Evolutionary conservation across 75 land plant species (phyloP).

Genomic region (Sequoiadendron giganteum): DNA sequence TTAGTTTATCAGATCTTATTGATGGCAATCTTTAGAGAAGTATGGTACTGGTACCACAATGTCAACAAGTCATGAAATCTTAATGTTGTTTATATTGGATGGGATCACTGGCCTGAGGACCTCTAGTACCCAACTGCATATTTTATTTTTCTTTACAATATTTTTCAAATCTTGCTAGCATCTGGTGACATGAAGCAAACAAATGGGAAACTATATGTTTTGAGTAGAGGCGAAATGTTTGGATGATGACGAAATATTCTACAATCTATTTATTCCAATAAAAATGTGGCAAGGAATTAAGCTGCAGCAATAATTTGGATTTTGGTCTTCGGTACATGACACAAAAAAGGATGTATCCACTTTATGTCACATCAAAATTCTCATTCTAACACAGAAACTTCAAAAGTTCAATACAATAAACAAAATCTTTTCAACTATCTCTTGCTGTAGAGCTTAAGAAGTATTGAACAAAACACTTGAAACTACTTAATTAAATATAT

Average conservation of each 20-base stretch:
- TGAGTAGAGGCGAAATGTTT: background rate
- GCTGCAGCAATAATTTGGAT: background rate
- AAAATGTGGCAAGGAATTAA: background rate
- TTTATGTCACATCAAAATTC: background rate
- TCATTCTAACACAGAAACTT: background rate
- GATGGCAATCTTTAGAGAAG: too few species aligned
- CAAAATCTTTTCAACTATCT: background rate
- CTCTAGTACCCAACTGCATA: too few species aligned
- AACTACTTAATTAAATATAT: background rate
- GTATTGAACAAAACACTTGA: background rate
- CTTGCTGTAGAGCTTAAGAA: background rate
- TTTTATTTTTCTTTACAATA: too few species aligned
- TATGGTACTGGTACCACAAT: too few species aligned
- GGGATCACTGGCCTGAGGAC: too few species aligned
- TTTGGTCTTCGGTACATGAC: background rate
- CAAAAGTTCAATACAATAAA: background rate
- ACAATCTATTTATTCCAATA: background rate
- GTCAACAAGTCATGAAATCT: too few species aligned
- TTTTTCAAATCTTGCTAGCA: too few species aligned
- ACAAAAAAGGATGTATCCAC: background rate
- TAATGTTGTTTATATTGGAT: too few species aligned
- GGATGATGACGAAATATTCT: background rate
- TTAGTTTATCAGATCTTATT: too few species aligned
- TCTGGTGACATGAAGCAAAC: too few species aligned
- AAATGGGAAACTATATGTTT: background rate